Evolutionary conservation across 345 rosid species (phyloP), one percentile per base, ranked within the genome.

Genomic region (Lumnitzera littorea): DNA sequence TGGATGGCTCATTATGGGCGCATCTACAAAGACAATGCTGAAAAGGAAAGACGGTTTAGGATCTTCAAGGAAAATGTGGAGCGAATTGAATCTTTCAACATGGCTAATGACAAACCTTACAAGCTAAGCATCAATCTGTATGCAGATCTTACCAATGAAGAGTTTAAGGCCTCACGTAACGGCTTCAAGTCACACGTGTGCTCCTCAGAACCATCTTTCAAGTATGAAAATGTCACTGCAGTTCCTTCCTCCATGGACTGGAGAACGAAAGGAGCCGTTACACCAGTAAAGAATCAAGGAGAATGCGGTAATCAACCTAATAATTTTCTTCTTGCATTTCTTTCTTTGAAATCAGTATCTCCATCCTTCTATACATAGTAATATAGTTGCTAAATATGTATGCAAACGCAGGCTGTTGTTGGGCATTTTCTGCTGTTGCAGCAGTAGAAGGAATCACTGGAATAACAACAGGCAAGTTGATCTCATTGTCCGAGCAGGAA

Each of bases 221-320:
- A 57, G 69, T 74, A 74, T 49, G 73, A 62, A 49, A 70, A 75
- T 67, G 73, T 66, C 14, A 67, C 72, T 12, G 15, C 5, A 10
- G 64, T 79, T 50, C 78, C 80, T 0, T 48, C 51, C 14, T 53
- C 55, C 46, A 65, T 79, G 58, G 80, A 79, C 43, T 75, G 83
- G 80, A 69, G 83, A 48, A 51, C 64, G 1, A 67, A 66, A 48
- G 83, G 80, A 57, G 83, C 77, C 60, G 80, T 79, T 25, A 75
- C 74, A 41, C 27, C 70, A 43, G 63, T 79, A 60, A 75, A 75
- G 55, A 41, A 70, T 62, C 83, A 79, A 70, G 71, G 73, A 14
- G 57, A 48, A 5, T 75, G 83, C 27, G 83, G 80, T 78, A 67
- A 62, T 16, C 31, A 3, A 27, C 4, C 31, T 11, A 5, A 16